Conservation (phyloP, 2,329 filamentous ascomycete genomes). For the Cordyceps fumosorosea region DNA sequence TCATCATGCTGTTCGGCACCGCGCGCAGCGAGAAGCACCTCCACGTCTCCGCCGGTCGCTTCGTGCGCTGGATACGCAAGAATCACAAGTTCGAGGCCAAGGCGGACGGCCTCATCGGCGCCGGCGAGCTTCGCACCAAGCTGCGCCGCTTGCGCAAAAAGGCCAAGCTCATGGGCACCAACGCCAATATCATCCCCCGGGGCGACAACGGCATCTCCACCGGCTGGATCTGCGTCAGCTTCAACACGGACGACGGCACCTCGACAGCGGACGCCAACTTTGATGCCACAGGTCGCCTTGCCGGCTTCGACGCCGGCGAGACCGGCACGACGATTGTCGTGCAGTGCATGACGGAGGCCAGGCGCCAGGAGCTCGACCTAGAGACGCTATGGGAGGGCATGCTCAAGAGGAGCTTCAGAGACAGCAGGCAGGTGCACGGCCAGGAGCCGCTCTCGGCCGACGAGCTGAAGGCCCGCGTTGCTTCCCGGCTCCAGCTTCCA, state of each 20-base stretch:
- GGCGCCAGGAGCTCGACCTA: slow-evolving; percentile 46
- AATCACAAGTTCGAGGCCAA: slow-evolving; percentile 66
- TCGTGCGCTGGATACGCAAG: slow-evolving; percentile 77
- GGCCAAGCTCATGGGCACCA: slow-evolving; percentile 71
- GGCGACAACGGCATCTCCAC: slow-evolving; percentile 83
- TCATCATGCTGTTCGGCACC: slow-evolving; percentile 89
- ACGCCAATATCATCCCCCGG: slow-evolving; percentile 56
- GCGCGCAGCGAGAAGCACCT: slow-evolving; percentile 90
- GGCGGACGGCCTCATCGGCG: slow-evolving; percentile 81
- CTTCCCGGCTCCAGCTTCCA: slow-evolving; percentile 28
- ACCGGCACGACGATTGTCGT: slow-evolving; percentile 48
- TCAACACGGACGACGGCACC: slow-evolving; percentile 62
- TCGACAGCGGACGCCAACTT: slow-evolving; percentile 36
- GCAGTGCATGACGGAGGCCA: slow-evolving; percentile 50
- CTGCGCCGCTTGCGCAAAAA: slow-evolving; percentile 72
- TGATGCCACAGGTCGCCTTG: slow-evolving; percentile 50
- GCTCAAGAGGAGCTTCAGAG: slow-evolving; percentile 29
- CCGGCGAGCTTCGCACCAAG: slow-evolving; percentile 87
- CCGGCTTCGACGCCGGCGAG: slow-evolving; percentile 64
- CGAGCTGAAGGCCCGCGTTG: slow-evolving; percentile 26
- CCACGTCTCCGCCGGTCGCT: slow-evolving; percentile 82
- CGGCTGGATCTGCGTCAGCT: slow-evolving; percentile 93
- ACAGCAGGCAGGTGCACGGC: slow-evolving; percentile 24
- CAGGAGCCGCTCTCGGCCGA: slow-evolving; percentile 20
- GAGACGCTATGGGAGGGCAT: slow-evolving; percentile 45